These are phyloP conservation scores for Aureobasidium sp. DNA, from an alignment of 2,329 filamentous ascomycete genomes.

Conservation along the genomic window DNA sequence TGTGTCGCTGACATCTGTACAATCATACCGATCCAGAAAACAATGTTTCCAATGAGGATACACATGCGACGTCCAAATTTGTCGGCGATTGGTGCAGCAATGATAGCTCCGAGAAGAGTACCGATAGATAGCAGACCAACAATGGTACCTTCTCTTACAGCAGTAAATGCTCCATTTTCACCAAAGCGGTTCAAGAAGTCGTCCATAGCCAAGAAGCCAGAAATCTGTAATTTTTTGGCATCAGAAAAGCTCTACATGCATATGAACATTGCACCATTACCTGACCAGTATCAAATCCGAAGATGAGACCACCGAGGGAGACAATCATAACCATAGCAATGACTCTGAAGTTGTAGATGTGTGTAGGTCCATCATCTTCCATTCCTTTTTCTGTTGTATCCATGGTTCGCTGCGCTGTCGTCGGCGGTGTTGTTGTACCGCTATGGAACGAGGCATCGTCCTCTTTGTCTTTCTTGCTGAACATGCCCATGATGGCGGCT, in stretches of 20 bases:
- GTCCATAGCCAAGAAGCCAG: constrained; percentile 39
- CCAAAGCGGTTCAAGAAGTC: constrained; percentile 49
- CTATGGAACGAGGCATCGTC: constrained; percentile 3
- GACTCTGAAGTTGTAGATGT: constrained; percentile 21
- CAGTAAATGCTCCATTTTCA: constrained; percentile 45
- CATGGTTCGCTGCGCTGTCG: neutral
- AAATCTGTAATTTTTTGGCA: constrained; percentile 31
- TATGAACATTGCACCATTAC: neutral
- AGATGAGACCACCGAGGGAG: constrained; percentile 32
- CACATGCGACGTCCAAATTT: constrained; percentile 54
- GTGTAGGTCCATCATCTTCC: constrained; percentile 15
- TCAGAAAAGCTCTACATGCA: neutral
- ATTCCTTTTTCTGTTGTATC: constrained; percentile 5
- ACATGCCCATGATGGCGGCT: constrained; percentile 11
- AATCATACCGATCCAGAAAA: constrained; percentile 57
- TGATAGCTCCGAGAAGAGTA: constrained; percentile 51
- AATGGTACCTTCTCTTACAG: constrained; percentile 56
- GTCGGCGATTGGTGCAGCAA: constrained; percentile 56
- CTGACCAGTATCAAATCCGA: constrained; percentile 43
- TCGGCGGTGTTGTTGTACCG: constrained; percentile 1
- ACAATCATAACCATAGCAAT: constrained; percentile 31
- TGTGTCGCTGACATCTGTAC: constrained; percentile 55
- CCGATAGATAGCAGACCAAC: constrained; percentile 55
- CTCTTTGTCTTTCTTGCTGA: constrained; percentile 12
- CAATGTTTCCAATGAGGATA: constrained; percentile 56